Conservation (phyloP, 2,329 filamentous ascomycete species). For the Pseudopyricularia javanii region DNA sequence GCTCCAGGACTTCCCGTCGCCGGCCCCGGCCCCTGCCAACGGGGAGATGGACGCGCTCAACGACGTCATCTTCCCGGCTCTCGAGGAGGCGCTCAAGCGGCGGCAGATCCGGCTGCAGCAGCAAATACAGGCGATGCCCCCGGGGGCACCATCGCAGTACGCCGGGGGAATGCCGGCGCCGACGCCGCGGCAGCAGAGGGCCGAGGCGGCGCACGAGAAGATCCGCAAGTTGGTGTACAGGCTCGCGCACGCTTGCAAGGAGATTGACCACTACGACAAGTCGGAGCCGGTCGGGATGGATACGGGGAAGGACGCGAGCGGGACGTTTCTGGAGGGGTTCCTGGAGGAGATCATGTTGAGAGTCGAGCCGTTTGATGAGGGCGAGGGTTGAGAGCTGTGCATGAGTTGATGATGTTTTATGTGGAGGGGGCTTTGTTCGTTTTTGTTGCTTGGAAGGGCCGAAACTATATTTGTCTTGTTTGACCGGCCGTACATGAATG, state of each 20-base stretch:
- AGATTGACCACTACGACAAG: slow-evolving; percentile 82
- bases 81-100: slow-evolving; percentile 81
- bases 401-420: background rate
- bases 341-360: slow-evolving; percentile 88
- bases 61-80: slow-evolving; percentile 83
- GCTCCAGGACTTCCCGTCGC: slow-evolving; percentile 33
- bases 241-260: slow-evolving; percentile 69
- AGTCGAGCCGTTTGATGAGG: slow-evolving; percentile 76
- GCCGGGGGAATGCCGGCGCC: slow-evolving; percentile 27
- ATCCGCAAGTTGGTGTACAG: slow-evolving; percentile 73
- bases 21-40: slow-evolving; percentile 42
- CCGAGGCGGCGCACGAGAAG: slow-evolving; percentile 66
- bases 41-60: slow-evolving; percentile 75
- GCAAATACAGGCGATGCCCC: slow-evolving; percentile 24
- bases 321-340: slow-evolving; percentile 80
- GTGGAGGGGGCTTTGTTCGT: background rate
- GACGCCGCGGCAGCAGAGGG: slow-evolving; percentile 55
- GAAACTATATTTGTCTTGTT: no score
- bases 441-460: no score
- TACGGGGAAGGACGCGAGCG: slow-evolving; percentile 59
- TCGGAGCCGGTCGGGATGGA: slow-evolving; percentile 78
- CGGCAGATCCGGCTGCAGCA: slow-evolving; percentile 53
- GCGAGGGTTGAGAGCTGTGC: slow-evolving; percentile 23
- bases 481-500: no score
- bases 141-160: slow-evolving; percentile 7